Base-by-base conservation (phyloP, 1,284 basidiomycete species). In the Peniophora sp. region DNA sequence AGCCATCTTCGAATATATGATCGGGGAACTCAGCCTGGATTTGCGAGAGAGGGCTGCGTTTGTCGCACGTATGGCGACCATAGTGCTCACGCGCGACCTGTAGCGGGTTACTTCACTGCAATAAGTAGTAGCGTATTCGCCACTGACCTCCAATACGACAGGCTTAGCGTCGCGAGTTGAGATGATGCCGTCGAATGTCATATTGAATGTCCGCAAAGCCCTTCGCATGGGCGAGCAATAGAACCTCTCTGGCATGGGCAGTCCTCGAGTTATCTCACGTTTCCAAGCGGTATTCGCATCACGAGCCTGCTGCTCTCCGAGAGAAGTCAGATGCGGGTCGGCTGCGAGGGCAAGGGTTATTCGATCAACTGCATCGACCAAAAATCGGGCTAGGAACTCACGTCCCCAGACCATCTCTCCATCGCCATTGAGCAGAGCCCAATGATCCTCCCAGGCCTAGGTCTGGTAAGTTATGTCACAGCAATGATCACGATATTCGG, bases 371-470 rank as follows among this genome's bases (percentile, higher is more conserved):
- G 41, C 12, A 48, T 23, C 42, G n/a, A 35, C 9, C 37, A n/a
- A 41, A 11, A 44, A 27, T 35, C 23, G 14, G 37, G n/a, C 8
- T 18, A 43, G 44, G 36, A 17, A 78, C 83, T 60, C 60, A 83
- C 84, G 89, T 32, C 89, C 90, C 90, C 91, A 93, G 1, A 70
- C 73, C 10, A 92, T 68, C 50, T 85, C 76, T 11, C 72, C 85
- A 58, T 95, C 87, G 0, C 81, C 81, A 45, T 85, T 69, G 18
- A 85, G 61, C 58, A 77, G 81, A 0, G 88, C 77, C 83, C 83
- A 93, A 57, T 87, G 66, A 83, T 73, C 68, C 51, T 73, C 68
- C 85, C 84, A 88, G 3, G 68, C 69, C 65, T 73, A 36, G 15
- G 14, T 5, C 5, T 41, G 15, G 37, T 41, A n/a, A 20, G 15